phyloP scores from a whole-genome alignment of 108 stramenopile genomes.

The Nannochloropsis salina region DNA sequence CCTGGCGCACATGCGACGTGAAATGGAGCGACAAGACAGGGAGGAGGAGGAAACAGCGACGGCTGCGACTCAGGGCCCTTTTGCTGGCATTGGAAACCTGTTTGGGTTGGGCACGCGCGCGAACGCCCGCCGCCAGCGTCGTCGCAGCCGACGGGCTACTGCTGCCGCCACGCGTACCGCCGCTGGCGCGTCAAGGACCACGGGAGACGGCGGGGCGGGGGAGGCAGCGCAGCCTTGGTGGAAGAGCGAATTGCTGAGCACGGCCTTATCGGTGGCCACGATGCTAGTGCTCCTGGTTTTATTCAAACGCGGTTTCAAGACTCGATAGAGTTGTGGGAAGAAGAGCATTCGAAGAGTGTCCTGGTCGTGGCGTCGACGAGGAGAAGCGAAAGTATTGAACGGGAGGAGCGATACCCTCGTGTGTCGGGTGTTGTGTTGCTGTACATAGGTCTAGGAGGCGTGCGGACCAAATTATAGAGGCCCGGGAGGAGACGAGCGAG shows the following conservation, averaged over 20 bases:
- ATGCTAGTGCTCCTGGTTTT: not conserved
- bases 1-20: not conserved
- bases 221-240: not conserved
- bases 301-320: not conserved
- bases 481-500: no score
- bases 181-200: not conserved
- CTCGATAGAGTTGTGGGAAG: not conserved
- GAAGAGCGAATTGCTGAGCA: not conserved
- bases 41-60: conserved; percentile 14
- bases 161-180: not conserved
- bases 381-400: no score
- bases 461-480: no score
- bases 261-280: conserved; percentile 16
- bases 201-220: not conserved
- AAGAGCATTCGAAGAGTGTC: no score
- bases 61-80: not conserved
- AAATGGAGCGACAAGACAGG: not conserved
- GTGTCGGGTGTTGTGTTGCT: no score
- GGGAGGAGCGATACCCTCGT: no score
- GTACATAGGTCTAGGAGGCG: no score
- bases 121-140: not conserved
- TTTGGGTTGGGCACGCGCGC: not conserved
- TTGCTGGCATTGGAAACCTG: not conserved
- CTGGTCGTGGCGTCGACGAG: no score
- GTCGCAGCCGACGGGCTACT: not conserved